Percentiles rank a stretch among this genome's conserved stretches.
Evolutionary conservation across 257 asterid genomes (phyloP).

Genomic region (Ligustrum vulgare): DNA sequence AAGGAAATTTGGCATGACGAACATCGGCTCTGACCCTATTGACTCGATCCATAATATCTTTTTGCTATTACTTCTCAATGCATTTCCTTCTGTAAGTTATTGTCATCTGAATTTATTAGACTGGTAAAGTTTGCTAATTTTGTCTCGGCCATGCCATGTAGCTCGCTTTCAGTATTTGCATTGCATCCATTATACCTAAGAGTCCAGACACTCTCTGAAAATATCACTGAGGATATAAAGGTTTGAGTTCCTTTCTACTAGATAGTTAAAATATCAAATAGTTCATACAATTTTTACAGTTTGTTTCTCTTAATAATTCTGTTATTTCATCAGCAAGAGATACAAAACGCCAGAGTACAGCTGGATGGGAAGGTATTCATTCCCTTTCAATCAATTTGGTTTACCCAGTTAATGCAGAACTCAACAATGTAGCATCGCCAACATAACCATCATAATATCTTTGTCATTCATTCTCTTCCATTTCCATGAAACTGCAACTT

Average conservation of each 20-base stretch:
- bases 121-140: constrained; percentile 29
- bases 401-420: not conserved
- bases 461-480: not conserved
- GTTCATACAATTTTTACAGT: constrained; percentile 8
- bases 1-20: constrained; percentile 1
- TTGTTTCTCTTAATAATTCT: not conserved
- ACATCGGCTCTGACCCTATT: not conserved
- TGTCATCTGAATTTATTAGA: constrained; percentile 12
- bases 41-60: not conserved
- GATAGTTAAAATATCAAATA: not conserved
- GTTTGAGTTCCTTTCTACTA: constrained; percentile 35
- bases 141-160: constrained; percentile 37
- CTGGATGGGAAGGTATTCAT: constrained; percentile 72
- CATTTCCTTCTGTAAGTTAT: not conserved
- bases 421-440: not conserved
- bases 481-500: not conserved
- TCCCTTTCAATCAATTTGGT: not conserved
- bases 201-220: constrained; percentile 73
- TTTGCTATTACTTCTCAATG: not conserved
- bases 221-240: constrained; percentile 65
- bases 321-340: constrained; percentile 62
- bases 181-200: constrained; percentile 96
- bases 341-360: constrained; percentile 49
- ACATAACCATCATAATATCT: not conserved
- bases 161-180: constrained; percentile 98